Base-by-base conservation (phyloP, 768 basidiomycete genomes). In the Pisolithus marmoratus region DNA sequence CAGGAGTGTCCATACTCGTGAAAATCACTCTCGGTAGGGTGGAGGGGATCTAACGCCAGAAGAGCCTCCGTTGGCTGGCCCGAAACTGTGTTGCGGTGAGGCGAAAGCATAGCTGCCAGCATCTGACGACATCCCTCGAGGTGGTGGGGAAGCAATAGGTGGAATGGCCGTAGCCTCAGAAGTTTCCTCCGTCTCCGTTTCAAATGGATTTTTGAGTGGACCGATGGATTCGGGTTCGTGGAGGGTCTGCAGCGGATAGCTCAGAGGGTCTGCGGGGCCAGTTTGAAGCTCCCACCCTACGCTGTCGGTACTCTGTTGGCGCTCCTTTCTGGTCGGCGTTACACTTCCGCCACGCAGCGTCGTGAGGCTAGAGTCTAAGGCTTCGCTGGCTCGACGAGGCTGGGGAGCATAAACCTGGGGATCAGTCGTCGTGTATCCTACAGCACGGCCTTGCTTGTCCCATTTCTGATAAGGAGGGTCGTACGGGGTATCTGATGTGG, bases 341-440 rank as follows among this genome's bases (percentile, higher is more conserved):
- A 34, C 40, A 24, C 60, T 66, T 14, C 48, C 58, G 6, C 51
- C 12, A 38, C 52, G 60, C 36, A 54, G 54, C 0, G 42, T 46
- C 17, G 29, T 52, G 2, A 65, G 22, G 31, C 50, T 52, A 8
- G 57, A 15, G 14, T 62, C 52, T 38, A 67, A 52, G 2, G 61
- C 23, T 31, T 44, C 23, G 15, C 54, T 56, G 23, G 53, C 56
- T 36, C 63, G 59, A 49, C 68, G 71, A 19, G 82, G 81, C 49
- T 76, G 72, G 8, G 83, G 82, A 9, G 80, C 78, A 38, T 77
- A 66, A 49, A 84, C 63, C 31, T 57, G 70, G 22, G 74, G 74
- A 48, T 79, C 76, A 8, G 67, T 29, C 9, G 67, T 27, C 11
- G 70, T 59, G 56, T 78, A 75, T 20, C 81, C 80, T 7, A 79